Conservation (phyloP, 345 rosid genomes). For the Clarkia xantiana region DNA sequence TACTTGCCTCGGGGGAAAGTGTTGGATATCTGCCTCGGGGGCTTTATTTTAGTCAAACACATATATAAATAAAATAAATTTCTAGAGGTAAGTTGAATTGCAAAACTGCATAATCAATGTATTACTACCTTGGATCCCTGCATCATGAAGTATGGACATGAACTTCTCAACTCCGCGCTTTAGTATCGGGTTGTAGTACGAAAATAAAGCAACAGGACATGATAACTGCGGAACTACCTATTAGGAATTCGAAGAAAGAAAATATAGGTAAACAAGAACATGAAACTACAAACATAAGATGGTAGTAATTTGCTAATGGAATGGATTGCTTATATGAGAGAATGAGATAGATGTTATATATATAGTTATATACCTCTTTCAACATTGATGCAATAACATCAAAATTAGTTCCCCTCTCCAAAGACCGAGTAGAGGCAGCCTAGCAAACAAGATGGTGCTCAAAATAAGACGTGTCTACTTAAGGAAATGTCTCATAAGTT, state of each 20-base stretch:
- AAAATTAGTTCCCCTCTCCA: slow-evolving; percentile 65
- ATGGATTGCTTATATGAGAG: background rate
- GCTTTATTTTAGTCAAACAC: no score
- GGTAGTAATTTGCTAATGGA: background rate
- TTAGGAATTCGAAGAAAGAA: background rate
- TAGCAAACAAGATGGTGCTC: slow-evolving; percentile 14
- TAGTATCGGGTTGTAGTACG: slow-evolving; percentile 78
- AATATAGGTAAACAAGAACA: no score
- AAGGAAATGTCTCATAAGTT: background rate
- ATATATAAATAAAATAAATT: no score
- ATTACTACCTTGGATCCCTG: slow-evolving; percentile 50
- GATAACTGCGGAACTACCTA: slow-evolving; percentile 73
- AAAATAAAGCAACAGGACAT: slow-evolving; percentile 70
- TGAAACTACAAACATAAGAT: background rate
- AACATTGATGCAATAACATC: slow-evolving; percentile 52
- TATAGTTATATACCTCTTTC: slow-evolving; percentile 54
- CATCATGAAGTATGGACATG: slow-evolving; percentile 46
- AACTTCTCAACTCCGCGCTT: slow-evolving; percentile 59
- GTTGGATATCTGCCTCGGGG: no score
- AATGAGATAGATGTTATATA: background rate
- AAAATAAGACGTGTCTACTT: background rate
- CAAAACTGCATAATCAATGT: no score
- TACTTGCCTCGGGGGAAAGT: no score
- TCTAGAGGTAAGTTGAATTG: background rate
- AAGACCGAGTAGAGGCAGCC: slow-evolving; percentile 90